Base-by-base conservation (phyloP, 495 filamentous ascomycete genomes). In the Cryomyces antarcticus region DNA sequence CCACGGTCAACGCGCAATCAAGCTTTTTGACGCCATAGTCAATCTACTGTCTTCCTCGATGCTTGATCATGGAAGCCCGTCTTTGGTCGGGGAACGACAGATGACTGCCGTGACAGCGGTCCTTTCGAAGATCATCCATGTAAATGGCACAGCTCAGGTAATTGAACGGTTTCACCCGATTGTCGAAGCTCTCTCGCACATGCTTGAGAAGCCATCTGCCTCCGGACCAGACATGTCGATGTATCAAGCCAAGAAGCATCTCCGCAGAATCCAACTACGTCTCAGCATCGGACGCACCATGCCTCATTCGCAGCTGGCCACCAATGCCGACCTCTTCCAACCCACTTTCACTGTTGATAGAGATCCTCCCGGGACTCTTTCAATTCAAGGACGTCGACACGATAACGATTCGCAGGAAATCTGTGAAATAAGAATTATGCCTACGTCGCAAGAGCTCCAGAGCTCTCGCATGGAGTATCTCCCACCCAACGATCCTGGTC, bases 351-450 rank as follows among this genome's bases (percentile, higher is more conserved):
- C 62, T 17, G 42, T 71, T 6, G 48, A 51, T 31, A 57, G 56
- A 24, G 67, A 72, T 49, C 48, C 66, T 5, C 74, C 73, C 11
- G 74, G 74, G 4, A 46, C 54, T 29, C 59, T 75, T 6, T 75
- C 70, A 4, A 43, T 51, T 5, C 56, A 64, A 24, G 73, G 75
- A 0, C 59, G 58, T 24, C 64, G 79, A 4, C 79, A 85, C 45
- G 70, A 81, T 53, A 85, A 83, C 50, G 78, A 83, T 52, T 55
- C 71, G 38, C 63, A 54, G 0, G 57, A 70, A 49, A 78, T 82
- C 42, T 45, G 49, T n/a, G 49, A 75, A 4, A 76, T 83, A 36
- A 54, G 58, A 37, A 73, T 82, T 36, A 53, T 83, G 13, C 80
- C 79, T 0, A 80, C 77, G 0, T 58, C 58, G 4, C 52, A 69